Conservation (phyloP, 805 yeast genomes). For the Saccharomycopsis guyanensis region DNA sequence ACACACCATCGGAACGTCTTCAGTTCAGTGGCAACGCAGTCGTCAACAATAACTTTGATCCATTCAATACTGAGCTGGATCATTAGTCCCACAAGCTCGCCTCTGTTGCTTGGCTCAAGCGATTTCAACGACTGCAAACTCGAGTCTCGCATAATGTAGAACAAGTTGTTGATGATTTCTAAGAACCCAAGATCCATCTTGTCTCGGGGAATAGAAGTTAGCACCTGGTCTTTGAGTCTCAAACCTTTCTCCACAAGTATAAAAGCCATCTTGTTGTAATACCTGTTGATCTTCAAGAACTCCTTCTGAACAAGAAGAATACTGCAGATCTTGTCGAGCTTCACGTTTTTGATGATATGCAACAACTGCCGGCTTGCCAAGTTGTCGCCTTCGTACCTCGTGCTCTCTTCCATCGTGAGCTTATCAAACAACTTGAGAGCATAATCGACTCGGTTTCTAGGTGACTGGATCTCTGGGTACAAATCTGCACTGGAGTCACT, state of each 20-base stretch:
- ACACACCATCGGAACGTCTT: slow-evolving; percentile 96
- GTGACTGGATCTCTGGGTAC: neutral
- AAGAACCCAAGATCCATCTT: slow-evolving; percentile 1
- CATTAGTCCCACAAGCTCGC: slow-evolving; percentile 28
- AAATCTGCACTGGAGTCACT: neutral
- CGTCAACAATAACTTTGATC: slow-evolving; percentile 90
- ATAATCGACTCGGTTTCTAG: slow-evolving; percentile 1
- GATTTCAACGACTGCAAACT: slow-evolving; percentile 9
- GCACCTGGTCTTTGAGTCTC: slow-evolving; percentile 9
- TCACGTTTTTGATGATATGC: slow-evolving; percentile 6
- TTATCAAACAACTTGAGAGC: slow-evolving; percentile 10
- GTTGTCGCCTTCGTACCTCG: neutral
- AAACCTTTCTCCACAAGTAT: slow-evolving; percentile 15
- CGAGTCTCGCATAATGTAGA: slow-evolving; percentile 17
- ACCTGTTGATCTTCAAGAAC: slow-evolving; percentile 13
- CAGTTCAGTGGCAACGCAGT: slow-evolving; percentile 86
- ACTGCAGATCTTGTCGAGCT: slow-evolving; percentile 14
- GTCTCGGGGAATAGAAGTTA: neutral
- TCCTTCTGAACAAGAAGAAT: slow-evolving; percentile 16
- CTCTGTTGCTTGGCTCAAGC: slow-evolving; percentile 10
- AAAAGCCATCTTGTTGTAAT: slow-evolving; percentile 14
- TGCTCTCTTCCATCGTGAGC: neutral
- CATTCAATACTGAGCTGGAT: slow-evolving; percentile 77
- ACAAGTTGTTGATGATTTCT: slow-evolving; percentile 18
- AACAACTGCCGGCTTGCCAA: neutral